Conservation (phyloP, 1,139 yeast species). For the Kazachstania sp. region DNA sequence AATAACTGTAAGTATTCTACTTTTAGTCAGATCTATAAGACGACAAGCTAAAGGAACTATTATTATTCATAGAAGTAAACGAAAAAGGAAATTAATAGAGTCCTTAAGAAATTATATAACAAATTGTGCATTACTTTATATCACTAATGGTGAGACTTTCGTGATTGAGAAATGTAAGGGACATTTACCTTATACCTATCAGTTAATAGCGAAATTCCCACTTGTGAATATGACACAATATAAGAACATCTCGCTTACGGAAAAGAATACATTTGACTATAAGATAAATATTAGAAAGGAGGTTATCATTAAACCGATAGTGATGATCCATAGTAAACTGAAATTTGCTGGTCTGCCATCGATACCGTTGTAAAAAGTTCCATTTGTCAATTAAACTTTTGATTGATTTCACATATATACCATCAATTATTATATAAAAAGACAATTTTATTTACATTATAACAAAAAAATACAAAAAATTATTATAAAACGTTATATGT, state of each 20-base stretch:
- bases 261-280: not conserved
- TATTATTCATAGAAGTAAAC: not conserved
- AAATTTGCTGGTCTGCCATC: constrained; percentile 1
- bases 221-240: not conserved
- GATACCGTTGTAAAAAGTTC: not conserved
- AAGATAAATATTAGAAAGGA: not conserved
- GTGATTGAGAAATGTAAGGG: not conserved
- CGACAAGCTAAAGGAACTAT: not conserved
- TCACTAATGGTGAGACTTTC: not conserved
- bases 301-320: not conserved
- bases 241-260: not conserved
- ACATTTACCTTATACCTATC: not conserved
- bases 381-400: no score
- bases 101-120: not conserved
- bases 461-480: no score
- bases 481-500: no score
- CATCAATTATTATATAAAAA: no score
- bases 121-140: not conserved
- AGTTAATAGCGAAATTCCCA: not conserved
- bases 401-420: no score
- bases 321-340: not conserved
- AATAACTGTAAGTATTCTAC: not conserved
- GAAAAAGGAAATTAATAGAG: not conserved
- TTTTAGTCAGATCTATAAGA: not conserved
- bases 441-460: no score